These are phyloP conservation scores for Blastobotrys aristatus DNA, from an alignment of 1,139 yeast genomes.

Conservation along the genomic window DNA sequence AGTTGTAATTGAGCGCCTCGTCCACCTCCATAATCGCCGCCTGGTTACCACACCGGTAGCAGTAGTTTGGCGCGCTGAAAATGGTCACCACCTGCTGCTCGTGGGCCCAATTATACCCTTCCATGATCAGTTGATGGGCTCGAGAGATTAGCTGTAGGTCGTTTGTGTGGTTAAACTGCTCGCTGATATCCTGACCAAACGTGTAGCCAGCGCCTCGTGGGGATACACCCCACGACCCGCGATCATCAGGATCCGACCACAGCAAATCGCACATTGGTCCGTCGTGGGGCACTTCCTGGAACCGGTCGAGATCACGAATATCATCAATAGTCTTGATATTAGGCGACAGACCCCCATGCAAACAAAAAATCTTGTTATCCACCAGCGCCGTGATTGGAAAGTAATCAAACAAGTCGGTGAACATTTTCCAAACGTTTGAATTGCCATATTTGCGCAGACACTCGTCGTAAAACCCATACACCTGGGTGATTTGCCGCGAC, in stretches of 20 bases:
- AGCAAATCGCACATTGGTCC: conserved; percentile 98
- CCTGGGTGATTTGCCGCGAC: conserved; percentile 94
- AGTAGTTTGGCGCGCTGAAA: conserved; percentile 95
- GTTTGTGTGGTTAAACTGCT: conserved; percentile 73
- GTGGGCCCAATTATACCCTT: conserved; percentile 69
- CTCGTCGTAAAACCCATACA: conserved; percentile 97
- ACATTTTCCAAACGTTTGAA: conserved; percentile 87
- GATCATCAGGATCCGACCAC: conserved; percentile 98
- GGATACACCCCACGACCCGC: conserved; percentile 94
- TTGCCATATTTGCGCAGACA: conserved; percentile 92
- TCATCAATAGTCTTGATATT: conserved; percentile 86
- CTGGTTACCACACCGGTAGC: conserved; percentile 97
- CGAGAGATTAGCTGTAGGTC: conserved; percentile 84
- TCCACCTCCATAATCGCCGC: conserved; percentile 99
- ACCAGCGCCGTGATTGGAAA: conserved; percentile 91
- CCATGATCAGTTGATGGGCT: conserved; percentile 98
- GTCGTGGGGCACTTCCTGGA: conserved; percentile 97
- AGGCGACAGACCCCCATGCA: conserved; percentile 96
- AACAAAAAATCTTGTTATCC: conserved; percentile 78
- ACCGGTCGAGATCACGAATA: conserved; percentile 78
- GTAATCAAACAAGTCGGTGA: conserved; percentile 82
- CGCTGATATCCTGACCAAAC: conserved; percentile 83
- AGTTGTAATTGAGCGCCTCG: conserved; percentile 53
- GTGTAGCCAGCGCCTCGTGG: conserved; percentile 99
- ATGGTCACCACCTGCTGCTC: conserved; percentile 80